Percentiles rank a stretch among this genome's conserved stretches.
Evolutionary conservation across 768 basidiomycete genomes (phyloP).

Genomic region (Boletus reticuloceps): DNA sequence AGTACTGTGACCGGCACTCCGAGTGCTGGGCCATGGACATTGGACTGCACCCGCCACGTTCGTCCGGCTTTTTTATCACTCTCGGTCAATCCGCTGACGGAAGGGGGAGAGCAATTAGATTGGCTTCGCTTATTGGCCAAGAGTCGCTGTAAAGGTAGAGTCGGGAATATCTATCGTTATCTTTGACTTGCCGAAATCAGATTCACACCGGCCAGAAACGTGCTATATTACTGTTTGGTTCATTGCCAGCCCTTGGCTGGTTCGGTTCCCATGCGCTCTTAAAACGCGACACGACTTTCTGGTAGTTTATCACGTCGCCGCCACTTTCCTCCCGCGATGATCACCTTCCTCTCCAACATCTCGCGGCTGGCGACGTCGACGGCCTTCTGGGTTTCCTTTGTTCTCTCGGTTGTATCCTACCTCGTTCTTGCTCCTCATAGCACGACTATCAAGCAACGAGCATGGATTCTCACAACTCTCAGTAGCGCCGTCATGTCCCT

Average conservation of each 20-base stretch:
- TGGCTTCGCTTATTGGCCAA: conserved; percentile 1
- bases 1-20: neutral
- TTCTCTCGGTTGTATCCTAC: conserved; percentile 27
- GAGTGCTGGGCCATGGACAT: neutral
- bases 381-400: conserved; percentile 21
- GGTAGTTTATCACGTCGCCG: conserved; percentile 21
- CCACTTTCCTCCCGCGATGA: conserved; percentile 18
- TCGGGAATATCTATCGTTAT: conserved; percentile 12
- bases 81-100: neutral
- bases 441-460: conserved; percentile 38
- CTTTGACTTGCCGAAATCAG: conserved; percentile 13
- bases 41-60: conserved; percentile 13
- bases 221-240: conserved; percentile 15
- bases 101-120: neutral
- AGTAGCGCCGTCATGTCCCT: conserved; percentile 42
- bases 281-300: conserved; percentile 17
- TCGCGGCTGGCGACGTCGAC: conserved; percentile 20
- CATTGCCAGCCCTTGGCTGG: conserved; percentile 5
- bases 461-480: conserved; percentile 47
- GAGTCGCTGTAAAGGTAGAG: conserved; percentile 10
- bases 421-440: conserved; percentile 29
- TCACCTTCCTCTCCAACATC: conserved; percentile 17
- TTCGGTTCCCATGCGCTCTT: conserved; percentile 21
- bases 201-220: conserved; percentile 25
- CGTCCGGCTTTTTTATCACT: neutral